These are phyloP conservation scores for Hymenochaete sp. DNA, from an alignment of 1,284 basidiomycete species.

Conservation along the genomic window DNA sequence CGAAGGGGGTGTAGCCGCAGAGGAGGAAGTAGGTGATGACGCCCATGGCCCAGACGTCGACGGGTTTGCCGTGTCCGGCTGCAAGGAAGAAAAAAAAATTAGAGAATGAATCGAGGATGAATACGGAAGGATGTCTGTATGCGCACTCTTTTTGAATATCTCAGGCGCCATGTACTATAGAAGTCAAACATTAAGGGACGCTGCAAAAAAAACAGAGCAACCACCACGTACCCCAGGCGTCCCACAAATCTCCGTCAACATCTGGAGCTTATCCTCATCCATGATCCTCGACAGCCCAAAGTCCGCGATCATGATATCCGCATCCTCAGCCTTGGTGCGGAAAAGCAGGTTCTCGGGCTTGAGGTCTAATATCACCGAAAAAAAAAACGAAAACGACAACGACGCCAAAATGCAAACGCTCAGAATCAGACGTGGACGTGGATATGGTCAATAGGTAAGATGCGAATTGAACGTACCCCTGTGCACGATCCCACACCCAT, in stretches of 20 bases:
- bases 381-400: neutral
- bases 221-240: slow-evolving; percentile 58
- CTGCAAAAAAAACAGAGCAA: slow-evolving; percentile 10
- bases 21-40: slow-evolving; percentile 95
- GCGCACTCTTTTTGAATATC: slow-evolving; percentile 88
- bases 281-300: slow-evolving; percentile 89
- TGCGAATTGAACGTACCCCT: slow-evolving; percentile 45
- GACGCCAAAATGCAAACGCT: neutral
- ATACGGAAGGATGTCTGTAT: neutral
- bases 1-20: slow-evolving; percentile 92
- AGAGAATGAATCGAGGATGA: neutral
- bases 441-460: neutral
- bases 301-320: slow-evolving; percentile 96
- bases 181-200: neutral
- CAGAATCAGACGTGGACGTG: slow-evolving; percentile 3
- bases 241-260: slow-evolving; percentile 93
- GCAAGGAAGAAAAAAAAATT: slow-evolving; percentile 7
- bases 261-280: slow-evolving; percentile 82
- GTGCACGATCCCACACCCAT: slow-evolving; percentile 92
- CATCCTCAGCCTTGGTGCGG: slow-evolving; percentile 81
- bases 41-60: slow-evolving; percentile 96
- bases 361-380: slow-evolving; percentile 47
- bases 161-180: slow-evolving; percentile 93
- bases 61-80: slow-evolving; percentile 93
- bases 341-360: slow-evolving; percentile 98